Evolutionary conservation across 345 rosid species (phyloP).

Genomic region (Acer negundo): DNA sequence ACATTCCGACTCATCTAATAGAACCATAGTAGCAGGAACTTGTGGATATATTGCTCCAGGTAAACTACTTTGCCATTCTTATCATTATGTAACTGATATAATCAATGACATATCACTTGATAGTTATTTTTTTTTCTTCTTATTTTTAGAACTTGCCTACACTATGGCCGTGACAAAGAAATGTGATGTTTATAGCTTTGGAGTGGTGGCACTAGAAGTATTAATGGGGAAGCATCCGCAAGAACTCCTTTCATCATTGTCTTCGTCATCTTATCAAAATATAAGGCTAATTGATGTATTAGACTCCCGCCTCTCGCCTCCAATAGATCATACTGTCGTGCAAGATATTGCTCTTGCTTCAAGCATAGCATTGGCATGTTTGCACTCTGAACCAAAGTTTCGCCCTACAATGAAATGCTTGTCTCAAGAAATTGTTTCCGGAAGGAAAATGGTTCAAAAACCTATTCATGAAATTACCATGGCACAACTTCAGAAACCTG

Average conservation of each 20-base stretch:
- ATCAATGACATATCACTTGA: no score
- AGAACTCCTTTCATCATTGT: slow-evolving; percentile 12
- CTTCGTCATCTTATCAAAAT: not conserved
- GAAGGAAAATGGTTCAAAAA: no score
- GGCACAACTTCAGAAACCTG: not conserved
- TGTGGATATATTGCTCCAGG: slow-evolving; percentile 26
- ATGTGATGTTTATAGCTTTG: slow-evolving; percentile 27
- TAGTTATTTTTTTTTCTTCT: no score
- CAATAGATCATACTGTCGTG: not conserved
- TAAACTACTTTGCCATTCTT: not conserved
- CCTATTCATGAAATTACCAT: not conserved
- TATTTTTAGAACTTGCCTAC: not conserved
- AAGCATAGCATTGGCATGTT: slow-evolving; percentile 18
- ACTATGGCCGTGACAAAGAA: slow-evolving; percentile 7
- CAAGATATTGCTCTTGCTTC: not conserved
- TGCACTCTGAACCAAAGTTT: not conserved
- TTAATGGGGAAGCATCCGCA: slow-evolving; percentile 20
- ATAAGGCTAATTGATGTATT: slow-evolving; percentile 4
- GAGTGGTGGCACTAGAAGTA: slow-evolving; percentile 17
- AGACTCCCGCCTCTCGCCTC: not conserved
- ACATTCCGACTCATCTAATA: slow-evolving; percentile 14
- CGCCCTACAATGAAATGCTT: slow-evolving; percentile 21
- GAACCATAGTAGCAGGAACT: slow-evolving; percentile 8
- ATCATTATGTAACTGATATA: no score
- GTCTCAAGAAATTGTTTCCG: not conserved